Evolutionary conservation across 306 rosid genomes (phyloP), one percentile per base, ranked within the genome.

Genomic region (Ammopiptanthus mongolicus): DNA sequence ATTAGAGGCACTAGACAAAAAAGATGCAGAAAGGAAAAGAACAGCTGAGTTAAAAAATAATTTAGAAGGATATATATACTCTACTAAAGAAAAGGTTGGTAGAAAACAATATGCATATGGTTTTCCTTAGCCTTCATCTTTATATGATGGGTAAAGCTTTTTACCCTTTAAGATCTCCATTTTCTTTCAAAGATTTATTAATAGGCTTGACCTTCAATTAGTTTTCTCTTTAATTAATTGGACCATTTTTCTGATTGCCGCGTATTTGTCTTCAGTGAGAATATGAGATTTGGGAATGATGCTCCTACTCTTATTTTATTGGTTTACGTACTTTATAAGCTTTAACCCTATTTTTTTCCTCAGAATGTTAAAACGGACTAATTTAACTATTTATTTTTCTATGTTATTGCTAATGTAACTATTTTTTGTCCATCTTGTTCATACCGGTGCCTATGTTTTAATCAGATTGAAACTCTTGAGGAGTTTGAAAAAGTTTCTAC

Each of bases 81-180:
- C 86, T 37, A 95, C 96, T 57, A 95, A 92, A 80, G 99, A 95
- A 71, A 95, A 95, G 99, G 99, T 95, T 79, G 58, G 86, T 78
- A 61, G 63, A 59, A 75, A 44, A 36, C 63, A 31, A 28, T 41
- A 17, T 77, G 74, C 44, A 52, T 53, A 17, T 59, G 13, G 25
- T 77, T 80, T 73, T n/a, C 28, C 29, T 47, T 68, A n/a, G 65
- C 55, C 37, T 67, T 48, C 44, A 19, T 37, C 56, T 51, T 74
- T 66, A 50, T 78, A 51, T 15, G 56, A 63, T 23, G 69, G 46
- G 8, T 68, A 57, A 48, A 25, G 61, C 47, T 23, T 25, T 41
- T 33, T 21, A 19, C 37, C 64, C 36, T 68, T 29, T 13, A 19
- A 52, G 17, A 60, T 55, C 55, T 71, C 15, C 5, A 52, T 61